Evolutionary conservation across 1,139 yeast genomes (phyloP), one percentile per base, ranked within the genome.

Genomic region (Sugiyamaella paludigena): DNA sequence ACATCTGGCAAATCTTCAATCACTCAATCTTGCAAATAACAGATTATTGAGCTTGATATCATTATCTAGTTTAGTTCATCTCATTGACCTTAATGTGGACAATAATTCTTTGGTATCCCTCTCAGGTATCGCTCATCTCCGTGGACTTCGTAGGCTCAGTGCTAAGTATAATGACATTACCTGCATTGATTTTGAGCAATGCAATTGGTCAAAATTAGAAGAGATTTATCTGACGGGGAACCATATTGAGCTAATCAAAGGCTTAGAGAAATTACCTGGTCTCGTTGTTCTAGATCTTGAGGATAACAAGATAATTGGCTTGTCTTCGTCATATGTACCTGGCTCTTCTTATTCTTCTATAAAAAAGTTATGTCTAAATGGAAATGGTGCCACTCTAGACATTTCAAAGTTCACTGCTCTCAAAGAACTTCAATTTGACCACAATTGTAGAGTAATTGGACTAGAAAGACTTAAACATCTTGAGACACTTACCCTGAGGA

Each of bases 31-130:
- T 7, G 54, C 63, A 4, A 47, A 58, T 19, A 73, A 73, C 44
- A 51, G 57, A 12, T 54, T 71, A 12, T 64, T 66, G n/a, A 61
- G 61, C 30, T 51, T 66, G 40, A 58, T 62, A 34, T 67, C 72
- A 2, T 41, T 71, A 35, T 55, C 67, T 11, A 53, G 53, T 16
- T 51, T 68, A 47, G 49, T 54, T 16, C 67, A 66, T 43, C 55
- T 69, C 40, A 54, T 68, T 2, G 65, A 63, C 27, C 55, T 68
- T 34, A 58, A 61, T 31, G 61, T 62, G 6, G 61, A 62, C 49
- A 48, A 59, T 44, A 67, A 66, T 41, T 52, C 54, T 15, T 50
- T 65, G 12, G 48, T 47, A n/a, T 57, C 61, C 9, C 51, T 67
- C 28, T 59, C 56, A 36, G 70, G 69, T 2, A 52, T 68, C 13